A percentile compares a stretch with the other conserved stretches of the same genome.
Evolutionary conservation across 2,329 filamentous ascomycete species (phyloP).

Genomic region (Rosellinia necatrix): DNA sequence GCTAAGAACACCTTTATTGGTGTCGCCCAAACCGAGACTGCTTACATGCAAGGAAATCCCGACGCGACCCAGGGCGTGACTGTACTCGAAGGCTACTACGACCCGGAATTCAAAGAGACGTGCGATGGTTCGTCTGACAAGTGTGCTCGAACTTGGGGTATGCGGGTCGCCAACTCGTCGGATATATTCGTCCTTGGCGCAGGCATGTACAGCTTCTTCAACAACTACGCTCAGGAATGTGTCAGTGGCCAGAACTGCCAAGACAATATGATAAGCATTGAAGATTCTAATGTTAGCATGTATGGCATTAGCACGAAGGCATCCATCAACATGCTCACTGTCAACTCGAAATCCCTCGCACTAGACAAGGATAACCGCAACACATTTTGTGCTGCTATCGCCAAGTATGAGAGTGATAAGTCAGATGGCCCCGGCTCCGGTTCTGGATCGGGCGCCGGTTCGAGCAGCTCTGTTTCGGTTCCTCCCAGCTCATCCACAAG

Average conservation of each 20-base stretch:
- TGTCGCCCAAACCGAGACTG: constrained; percentile 86
- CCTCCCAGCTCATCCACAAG: constrained; percentile 13
- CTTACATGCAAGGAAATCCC: constrained; percentile 85
- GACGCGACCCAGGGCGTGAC: constrained; percentile 69
- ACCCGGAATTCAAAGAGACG: constrained; percentile 68
- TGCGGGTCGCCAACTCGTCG: constrained; percentile 70
- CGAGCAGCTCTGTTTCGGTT: constrained; percentile 20
- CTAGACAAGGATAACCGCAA: constrained; percentile 66
- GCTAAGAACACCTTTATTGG: constrained; percentile 82
- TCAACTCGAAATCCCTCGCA: constrained; percentile 59
- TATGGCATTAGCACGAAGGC: constrained; percentile 78
- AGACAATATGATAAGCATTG: constrained; percentile 75
- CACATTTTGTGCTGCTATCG: constrained; percentile 67
- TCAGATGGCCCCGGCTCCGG: constrained; percentile 12
- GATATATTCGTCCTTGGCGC: constrained; percentile 73
- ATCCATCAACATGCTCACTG: constrained; percentile 71
- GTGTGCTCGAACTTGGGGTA: constrained; percentile 78
- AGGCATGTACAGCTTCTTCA: constrained; percentile 81
- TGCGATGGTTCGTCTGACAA: constrained; percentile 52
- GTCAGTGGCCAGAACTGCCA: constrained; percentile 72
- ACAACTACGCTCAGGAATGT: constrained; percentile 78
- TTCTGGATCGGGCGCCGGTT: constrained; percentile 20
- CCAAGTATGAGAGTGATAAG: constrained; percentile 48
- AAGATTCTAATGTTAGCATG: constrained; percentile 66
- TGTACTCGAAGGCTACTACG: constrained; percentile 59